Evolutionary conservation across 2,329 filamentous ascomycete species (phyloP), one percentile per base, ranked within the genome.

Genomic region (Trichoderma oligosporum): DNA sequence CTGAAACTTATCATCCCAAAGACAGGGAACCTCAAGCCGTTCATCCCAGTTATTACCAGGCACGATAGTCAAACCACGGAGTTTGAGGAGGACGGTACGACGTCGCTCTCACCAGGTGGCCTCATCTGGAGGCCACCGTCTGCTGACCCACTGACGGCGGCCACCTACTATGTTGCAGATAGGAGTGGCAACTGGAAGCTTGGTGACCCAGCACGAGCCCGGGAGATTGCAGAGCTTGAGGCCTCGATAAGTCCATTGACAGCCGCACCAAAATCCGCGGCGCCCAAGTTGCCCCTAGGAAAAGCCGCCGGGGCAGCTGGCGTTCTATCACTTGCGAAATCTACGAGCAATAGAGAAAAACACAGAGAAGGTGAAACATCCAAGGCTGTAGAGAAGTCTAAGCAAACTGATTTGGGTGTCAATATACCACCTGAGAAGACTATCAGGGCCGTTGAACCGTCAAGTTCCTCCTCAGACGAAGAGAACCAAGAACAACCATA

Each of bases 111-210:
- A 3, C 66, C 65, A 22, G 72, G 48, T 64, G 74, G 61, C n/a
- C 74, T 77, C 56, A 74, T 81, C 44, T 82, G 80, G 80, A 71
- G 77, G 11, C 78, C 77, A 5, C 78, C 79, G 0, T 73, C 75
- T 2, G 70, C 71, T 2, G 76, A 74, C 18, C 75, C 78, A 1
- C 69, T 72, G 38, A 77, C 77, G 2, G 75, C 76, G 0, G 72
- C 74, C 2, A 74, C 76, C 0, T 74, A 75, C 42, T 82, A 81
- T 61, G 73, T 81, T 45, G 75, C 79, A 31, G 79, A 83, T 63
- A 76, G 73, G 64, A 72, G 73, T 61, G 78, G 79, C 1, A 82
- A 82, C 63, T 82, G 80, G 80, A 73, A 80, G 14, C 70, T 81
- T 7, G 73, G 73, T 33, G 76, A 75, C 58, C 61, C 70, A 4